These are phyloP conservation scores for Pleomassaria siparia DNA, from an alignment of 2,329 filamentous ascomycete genomes.

Conservation along the genomic window DNA sequence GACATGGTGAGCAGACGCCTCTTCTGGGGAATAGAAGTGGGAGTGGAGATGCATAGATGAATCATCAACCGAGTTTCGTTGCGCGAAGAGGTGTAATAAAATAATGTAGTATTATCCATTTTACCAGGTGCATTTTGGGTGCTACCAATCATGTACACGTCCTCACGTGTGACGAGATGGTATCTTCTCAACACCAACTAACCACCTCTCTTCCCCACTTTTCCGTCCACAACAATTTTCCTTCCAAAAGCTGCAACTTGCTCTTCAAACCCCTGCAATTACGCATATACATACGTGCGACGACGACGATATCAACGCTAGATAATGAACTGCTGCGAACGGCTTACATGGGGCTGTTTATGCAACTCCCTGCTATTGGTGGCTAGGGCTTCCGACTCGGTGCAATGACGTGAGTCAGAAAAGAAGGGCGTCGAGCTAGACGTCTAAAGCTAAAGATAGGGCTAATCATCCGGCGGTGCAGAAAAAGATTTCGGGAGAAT, in stretches of 20 bases:
- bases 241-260: constrained; percentile 1
- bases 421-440: constrained; percentile 23
- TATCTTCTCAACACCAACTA: too few species aligned
- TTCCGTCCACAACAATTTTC: too few species aligned
- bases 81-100: not conserved
- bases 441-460: constrained; percentile 5
- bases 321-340: not conserved
- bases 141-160: too few species aligned
- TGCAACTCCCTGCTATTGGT: too few species aligned
- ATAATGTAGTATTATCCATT: not conserved
- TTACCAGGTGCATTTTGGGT: too few species aligned
- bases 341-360: too few species aligned
- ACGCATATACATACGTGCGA: not conserved
- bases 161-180: too few species aligned
- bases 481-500: constrained; percentile 1
- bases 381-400: too few species aligned
- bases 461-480: constrained; percentile 5
- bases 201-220: too few species aligned
- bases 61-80: too few species aligned
- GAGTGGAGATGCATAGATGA: too few species aligned
- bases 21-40: constrained; percentile 5
- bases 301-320: not conserved
- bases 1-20: constrained; percentile 12
- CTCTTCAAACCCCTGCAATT: not conserved
- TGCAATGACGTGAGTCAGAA: constrained; percentile 4